Evolutionary conservation across 495 filamentous ascomycete species (phyloP), one percentile per base, ranked within the genome.

Genomic region (Corynascus novoguineensis): DNA sequence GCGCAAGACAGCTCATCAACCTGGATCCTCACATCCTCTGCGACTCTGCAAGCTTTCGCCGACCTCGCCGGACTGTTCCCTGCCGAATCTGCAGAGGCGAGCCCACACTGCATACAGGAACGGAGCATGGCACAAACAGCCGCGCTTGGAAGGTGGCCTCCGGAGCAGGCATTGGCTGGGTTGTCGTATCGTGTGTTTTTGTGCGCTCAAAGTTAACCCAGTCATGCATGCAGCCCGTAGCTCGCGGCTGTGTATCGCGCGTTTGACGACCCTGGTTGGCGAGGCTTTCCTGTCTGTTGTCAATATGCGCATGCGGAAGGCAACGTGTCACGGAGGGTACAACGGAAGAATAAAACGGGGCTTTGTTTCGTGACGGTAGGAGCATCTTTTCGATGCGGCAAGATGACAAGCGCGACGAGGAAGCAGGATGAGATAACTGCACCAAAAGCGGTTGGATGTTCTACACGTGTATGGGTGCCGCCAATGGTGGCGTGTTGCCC

Each of bases 251-350:
- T n/a, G n/a, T n/a, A 17, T 29, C n/a, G 38, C 6, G 37, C 25
- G 6, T 31, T 46, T 28, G 29, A 17, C 51, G 14, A 32, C 51
- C n/a, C 38, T 35, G 51, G 51, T 53, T 53, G 52, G 52, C 52
- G 28, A 47, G 41, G 29, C 10, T 8, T 42, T 45, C 47, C 21
- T 55, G 53, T 14, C 53, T 55, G 53, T 47, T 31, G 17, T 54
- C n/a, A 48, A 44, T 11, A 4, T 41, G 44, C 44, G 31, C 37
- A 37, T 56, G 53, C 35, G n/a, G 44, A 32, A 5, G n/a, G 15
- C 22, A 17, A 29, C 31, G 42, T 38, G 17, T 54, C 40, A 34
- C 24, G 40, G 41, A 55, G 42, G 29, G 12, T 1, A 41, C 25
- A 54, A 21, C 17, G 7, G 25, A 17, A 17, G 37, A 2, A n/a